Percentiles rank a stretch among this genome's conserved stretches.
Evolutionary conservation across 495 filamentous ascomycete species (phyloP).

Genomic region (Cercophora scortea): DNA sequence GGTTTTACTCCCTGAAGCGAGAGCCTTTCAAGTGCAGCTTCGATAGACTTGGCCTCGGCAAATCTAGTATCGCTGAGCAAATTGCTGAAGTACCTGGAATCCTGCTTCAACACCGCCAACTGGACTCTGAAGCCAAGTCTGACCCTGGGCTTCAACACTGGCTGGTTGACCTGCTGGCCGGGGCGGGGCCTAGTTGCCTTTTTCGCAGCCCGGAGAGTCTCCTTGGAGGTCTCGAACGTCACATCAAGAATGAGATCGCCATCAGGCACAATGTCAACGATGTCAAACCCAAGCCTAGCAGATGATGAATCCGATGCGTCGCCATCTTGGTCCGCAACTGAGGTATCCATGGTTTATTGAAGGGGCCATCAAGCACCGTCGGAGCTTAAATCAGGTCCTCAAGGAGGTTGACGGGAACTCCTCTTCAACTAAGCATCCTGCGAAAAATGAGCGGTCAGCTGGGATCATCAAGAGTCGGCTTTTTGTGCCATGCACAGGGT

Average conservation of each 20-base stretch:
- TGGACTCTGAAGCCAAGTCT: conserved; percentile 32
- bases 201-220: conserved; percentile 25
- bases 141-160: conserved; percentile 22
- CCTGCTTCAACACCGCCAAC: conserved; percentile 28
- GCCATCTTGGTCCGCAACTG: conserved; percentile 10
- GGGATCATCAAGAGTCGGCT: no score
- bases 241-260: conserved; percentile 52
- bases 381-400: no score
- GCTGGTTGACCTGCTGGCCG: conserved; percentile 12
- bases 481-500: no score
- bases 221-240: conserved; percentile 41
- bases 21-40: conserved; percentile 33
- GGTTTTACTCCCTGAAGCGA: conserved; percentile 33
- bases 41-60: conserved; percentile 40
- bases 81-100: conserved; percentile 53
- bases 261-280: conserved; percentile 37
- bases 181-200: conserved; percentile 12
- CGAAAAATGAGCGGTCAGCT: no score
- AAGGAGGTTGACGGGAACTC: no score
- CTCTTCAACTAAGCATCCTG: no score
- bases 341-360: conserved; percentile 12
- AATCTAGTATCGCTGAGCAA: conserved; percentile 45
- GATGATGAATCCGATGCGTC: neutral
- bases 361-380: neutral
- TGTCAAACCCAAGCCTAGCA: conserved; percentile 10